Base-by-base conservation (phyloP, 306 rosid species). In the Astragalus membranaceus region DNA sequence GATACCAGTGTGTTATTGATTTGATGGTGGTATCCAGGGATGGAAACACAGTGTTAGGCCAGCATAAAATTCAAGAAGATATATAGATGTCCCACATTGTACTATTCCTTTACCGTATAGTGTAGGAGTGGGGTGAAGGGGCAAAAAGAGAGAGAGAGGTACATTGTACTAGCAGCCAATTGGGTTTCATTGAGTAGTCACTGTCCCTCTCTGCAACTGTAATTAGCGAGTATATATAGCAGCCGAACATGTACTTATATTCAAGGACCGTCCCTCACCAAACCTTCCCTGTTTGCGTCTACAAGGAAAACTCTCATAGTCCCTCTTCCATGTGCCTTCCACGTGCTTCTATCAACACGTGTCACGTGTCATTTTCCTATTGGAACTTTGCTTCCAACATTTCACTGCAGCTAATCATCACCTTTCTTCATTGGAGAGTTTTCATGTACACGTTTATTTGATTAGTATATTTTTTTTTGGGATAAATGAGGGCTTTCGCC, bases 141-240 rank as follows among this genome's bases (percentile, higher is more conserved):
- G 74, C 69, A 26, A 42, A 70, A 70, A 75, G 66, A 64, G 55
- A 43, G 67, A 56, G 55, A 43, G 67, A 59, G 13, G 84, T 79
- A 78, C 75, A 42, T 69, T 77, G 87, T 81, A 72, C 84, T 72
- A 69, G 54, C 79, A 77, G 81, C 89, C 84, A 84, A 79, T 86
- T 86, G 82, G 80, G 73, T 80, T 76, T 69, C 76, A 76, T 65
- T 33, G 83, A 79, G 52, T 77, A 60, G 87, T 83, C 89, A 79
- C 87, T 71, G 64, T 80, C 88, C 12, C 33, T 47, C 74, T 65
- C 78, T 78, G 78, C 69, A 80, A 82, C 84, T 77, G 71, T 66
- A 35, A 15, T 12, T 17, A 20, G 10, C 10, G 5, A n/a, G n/a
- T n/a, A n/a, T 2, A 3, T 26, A 3, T 26, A 23, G n/a, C 7